These are phyloP conservation scores for Ramaria rubella DNA, from an alignment of 768 basidiomycete genomes.

Conservation along the genomic window DNA sequence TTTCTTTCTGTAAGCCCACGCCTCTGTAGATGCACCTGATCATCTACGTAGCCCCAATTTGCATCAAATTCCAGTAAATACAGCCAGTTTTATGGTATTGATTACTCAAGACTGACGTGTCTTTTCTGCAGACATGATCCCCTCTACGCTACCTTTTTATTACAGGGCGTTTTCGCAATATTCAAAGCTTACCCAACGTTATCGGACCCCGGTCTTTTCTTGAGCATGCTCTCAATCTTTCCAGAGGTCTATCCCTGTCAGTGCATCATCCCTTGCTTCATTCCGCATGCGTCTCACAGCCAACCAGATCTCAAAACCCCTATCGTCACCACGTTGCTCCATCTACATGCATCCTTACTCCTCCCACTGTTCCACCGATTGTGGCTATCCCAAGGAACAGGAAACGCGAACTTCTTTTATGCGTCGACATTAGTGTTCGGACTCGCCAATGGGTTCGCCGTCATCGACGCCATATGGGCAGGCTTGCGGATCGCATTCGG, in stretches of 20 bases:
- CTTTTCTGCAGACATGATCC: slow-evolving; percentile 61
- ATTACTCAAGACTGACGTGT: neutral
- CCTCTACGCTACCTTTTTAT: slow-evolving; percentile 68
- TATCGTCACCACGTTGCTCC: slow-evolving; percentile 73
- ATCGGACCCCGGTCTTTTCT: slow-evolving; percentile 81
- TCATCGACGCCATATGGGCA: slow-evolving; percentile 78
- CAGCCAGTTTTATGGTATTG: neutral
- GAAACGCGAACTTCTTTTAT: slow-evolving; percentile 98
- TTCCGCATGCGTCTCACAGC: neutral
- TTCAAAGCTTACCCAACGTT: slow-evolving; percentile 93
- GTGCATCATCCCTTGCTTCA: slow-evolving; percentile 22
- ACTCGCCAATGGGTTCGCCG: slow-evolving; percentile 74
- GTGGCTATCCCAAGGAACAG: slow-evolving; percentile 87
- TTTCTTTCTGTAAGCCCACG: neutral
- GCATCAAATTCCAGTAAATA: slow-evolving; percentile 78
- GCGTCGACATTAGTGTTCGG: slow-evolving; percentile 93
- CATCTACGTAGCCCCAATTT: slow-evolving; percentile 78
- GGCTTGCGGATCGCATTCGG: slow-evolving; percentile 73
- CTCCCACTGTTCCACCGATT: slow-evolving; percentile 88
- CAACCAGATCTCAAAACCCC: slow-evolving; percentile 76
- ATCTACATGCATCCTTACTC: slow-evolving; percentile 77
- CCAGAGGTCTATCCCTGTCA: slow-evolving; percentile 78
- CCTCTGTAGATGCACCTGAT: slow-evolving; percentile 63
- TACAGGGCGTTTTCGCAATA: slow-evolving; percentile 68
- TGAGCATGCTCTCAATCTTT: slow-evolving; percentile 74